A percentile compares a stretch with the other conserved stretches of the same genome.
phyloP scores from a whole-genome alignment of 495 filamentous ascomycete species.

The Talaromyces wortmannii region DNA sequence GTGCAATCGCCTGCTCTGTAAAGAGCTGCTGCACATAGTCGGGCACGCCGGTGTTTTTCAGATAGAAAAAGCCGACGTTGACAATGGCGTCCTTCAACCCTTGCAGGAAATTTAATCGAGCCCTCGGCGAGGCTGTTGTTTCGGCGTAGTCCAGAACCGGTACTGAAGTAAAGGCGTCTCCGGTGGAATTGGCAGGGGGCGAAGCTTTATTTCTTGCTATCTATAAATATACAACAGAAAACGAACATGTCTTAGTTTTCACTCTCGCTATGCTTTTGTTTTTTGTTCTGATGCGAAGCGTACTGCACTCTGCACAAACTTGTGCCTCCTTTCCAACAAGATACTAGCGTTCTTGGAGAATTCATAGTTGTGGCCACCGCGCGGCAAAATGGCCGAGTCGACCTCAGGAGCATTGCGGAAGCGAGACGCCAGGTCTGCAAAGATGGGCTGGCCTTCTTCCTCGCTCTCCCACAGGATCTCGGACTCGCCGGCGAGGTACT shows the following conservation, averaged over 20 bases:
- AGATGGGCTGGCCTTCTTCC: conserved; percentile 1
- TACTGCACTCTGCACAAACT: conserved; percentile 2
- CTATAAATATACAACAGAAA: neutral
- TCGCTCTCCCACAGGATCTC: conserved; percentile 3
- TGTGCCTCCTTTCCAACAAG: neutral
- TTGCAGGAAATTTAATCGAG: conserved; percentile 67
- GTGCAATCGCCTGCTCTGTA: conserved; percentile 56
- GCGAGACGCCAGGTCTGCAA: neutral
- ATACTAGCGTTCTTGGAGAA: neutral
- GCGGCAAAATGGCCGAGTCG: neutral
- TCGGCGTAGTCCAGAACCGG: conserved; percentile 76
- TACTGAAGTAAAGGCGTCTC: conserved; percentile 57
- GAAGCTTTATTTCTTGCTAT: neutral
- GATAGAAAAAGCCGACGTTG: conserved; percentile 90
- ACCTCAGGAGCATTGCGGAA: neutral
- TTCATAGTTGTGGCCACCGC: conserved; percentile 5
- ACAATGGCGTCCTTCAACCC: conserved; percentile 73
- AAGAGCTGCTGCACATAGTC: conserved; percentile 60
- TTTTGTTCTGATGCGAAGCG: neutral
- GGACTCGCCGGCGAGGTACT: neutral
- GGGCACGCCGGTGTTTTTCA: conserved; percentile 75
- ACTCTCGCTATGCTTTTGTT: no score
- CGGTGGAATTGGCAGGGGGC: neutral
- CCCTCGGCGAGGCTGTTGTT: conserved; percentile 46
- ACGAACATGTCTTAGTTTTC: neutral